phyloP scores from a whole-genome alignment of 1,284 basidiomycete genomes.

The Ceratorhiza oryzae-sativae region DNA sequence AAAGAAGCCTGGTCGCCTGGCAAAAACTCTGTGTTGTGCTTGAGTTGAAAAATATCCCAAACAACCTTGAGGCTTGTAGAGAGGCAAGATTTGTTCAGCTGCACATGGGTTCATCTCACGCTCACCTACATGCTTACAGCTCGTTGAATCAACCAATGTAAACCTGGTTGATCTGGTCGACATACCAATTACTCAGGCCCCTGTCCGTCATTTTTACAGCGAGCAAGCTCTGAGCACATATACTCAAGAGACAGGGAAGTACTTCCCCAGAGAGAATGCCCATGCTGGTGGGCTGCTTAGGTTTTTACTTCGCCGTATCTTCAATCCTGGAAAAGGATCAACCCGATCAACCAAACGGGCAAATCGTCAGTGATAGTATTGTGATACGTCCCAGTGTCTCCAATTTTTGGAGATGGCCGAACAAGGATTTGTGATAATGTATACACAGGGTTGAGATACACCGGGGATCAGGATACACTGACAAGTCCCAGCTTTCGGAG shows the following conservation, averaged over 20 bases:
- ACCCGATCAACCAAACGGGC: no score
- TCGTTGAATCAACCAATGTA: conserved; percentile 33
- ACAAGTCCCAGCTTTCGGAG: no score
- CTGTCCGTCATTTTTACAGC: not conserved
- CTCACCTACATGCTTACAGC: no score
- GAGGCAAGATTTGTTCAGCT: not conserved
- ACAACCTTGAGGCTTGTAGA: conserved; percentile 6
- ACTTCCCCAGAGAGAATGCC: conserved; percentile 1
- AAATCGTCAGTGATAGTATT: no score
- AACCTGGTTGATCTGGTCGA: conserved; percentile 3
- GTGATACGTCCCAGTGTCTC: no score
- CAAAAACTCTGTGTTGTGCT: conserved; percentile 1
- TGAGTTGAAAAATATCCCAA: conserved; percentile 6
- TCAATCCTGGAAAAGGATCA: not conserved
- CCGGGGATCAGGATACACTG: no score
- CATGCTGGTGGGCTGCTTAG: conserved; percentile 12
- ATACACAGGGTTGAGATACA: no score
- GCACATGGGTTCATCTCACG: no score
- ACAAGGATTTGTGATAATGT: no score
- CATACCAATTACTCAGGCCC: not conserved
- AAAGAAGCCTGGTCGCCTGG: not conserved
- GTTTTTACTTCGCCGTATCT: conserved; percentile 1
- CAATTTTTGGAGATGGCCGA: no score
- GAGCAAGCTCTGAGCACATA: conserved; percentile 4
- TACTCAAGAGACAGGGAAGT: not conserved